A percentile compares a stretch with the other conserved stretches of the same genome.
phyloP scores from a whole-genome alignment of 108 stramenopile genomes.

The Chaetoceros muelleri region DNA sequence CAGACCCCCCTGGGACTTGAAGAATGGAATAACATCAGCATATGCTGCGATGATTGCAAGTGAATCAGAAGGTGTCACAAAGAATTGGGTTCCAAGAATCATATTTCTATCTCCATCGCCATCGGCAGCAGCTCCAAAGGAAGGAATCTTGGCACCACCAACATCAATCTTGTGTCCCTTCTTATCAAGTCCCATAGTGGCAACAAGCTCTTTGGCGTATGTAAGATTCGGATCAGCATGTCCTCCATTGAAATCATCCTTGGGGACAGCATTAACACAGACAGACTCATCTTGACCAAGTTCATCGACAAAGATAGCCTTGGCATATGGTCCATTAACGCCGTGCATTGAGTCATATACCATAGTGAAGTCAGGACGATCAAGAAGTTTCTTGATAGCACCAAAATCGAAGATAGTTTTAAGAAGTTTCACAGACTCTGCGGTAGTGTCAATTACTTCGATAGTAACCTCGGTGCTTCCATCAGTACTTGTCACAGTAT shows the following conservation, averaged over 20 bases:
- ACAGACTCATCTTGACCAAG: slow-evolving; percentile 76
- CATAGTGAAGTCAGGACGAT: slow-evolving; percentile 91
- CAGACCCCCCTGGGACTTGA: slow-evolving; percentile 92
- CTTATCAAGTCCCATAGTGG: slow-evolving; percentile 83
- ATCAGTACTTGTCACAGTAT: slow-evolving; percentile 56
- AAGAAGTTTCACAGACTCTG: slow-evolving; percentile 82
- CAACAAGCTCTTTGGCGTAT: slow-evolving; percentile 97
- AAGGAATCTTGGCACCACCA: slow-evolving; percentile 58
- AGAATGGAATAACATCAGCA: slow-evolving; percentile 93
- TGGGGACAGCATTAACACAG: slow-evolving; percentile 82
- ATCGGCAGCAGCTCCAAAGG: slow-evolving; percentile 98
- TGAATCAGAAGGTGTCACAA: slow-evolving; percentile 98
- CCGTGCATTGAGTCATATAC: slow-evolving; percentile 99
- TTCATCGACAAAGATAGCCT: slow-evolving; percentile 88
- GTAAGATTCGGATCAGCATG: slow-evolving; percentile 99
- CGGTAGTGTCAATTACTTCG: slow-evolving; percentile 82
- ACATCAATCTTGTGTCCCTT: slow-evolving; percentile 75
- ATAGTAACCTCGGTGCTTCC: slow-evolving; percentile 75
- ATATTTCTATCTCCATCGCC: slow-evolving; percentile 99
- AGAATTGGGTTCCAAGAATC: slow-evolving; percentile 98
- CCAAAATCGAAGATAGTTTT: slow-evolving; percentile 95
- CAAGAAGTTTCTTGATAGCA: slow-evolving; percentile 87
- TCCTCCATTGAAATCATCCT: slow-evolving; percentile 96
- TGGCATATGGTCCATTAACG: slow-evolving; percentile 96
- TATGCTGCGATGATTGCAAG: slow-evolving; percentile 97